These are phyloP conservation scores for Francoa sonchifolia DNA, from an alignment of 441 rosid species.

Conservation along the genomic window DNA sequence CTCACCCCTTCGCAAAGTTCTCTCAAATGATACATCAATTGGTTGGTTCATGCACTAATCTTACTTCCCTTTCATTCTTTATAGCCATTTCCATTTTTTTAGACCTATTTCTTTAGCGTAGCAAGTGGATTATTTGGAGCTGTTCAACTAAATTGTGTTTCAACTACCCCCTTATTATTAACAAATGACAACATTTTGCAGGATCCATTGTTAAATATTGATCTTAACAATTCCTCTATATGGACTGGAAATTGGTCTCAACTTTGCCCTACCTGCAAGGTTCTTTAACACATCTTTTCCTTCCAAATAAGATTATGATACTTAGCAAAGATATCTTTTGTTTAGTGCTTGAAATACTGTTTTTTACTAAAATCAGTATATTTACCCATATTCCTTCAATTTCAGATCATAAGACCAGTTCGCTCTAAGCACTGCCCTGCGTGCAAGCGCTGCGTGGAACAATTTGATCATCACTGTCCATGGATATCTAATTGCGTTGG, in stretches of 20 bases:
- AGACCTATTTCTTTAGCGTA: not conserved
- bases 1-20: too few species aligned
- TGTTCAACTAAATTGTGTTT: not conserved
- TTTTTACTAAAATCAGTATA: conserved; percentile 2
- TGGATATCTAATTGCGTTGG: conserved; percentile 99
- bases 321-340: too few species aligned
- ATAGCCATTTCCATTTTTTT: too few species aligned
- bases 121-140: not conserved
- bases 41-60: too few species aligned
- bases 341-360: conserved; percentile 1
- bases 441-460: conserved; percentile 81
- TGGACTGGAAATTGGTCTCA: conserved; percentile 97
- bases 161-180: not conserved
- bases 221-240: conserved; percentile 47
- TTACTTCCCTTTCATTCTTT: too few species aligned
- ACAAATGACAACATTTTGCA: conserved; percentile 14
- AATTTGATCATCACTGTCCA: conserved; percentile 96
- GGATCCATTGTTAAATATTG: conserved; percentile 63
- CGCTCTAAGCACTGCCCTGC: conserved; percentile 88
- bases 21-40: too few species aligned
- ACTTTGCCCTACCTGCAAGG: conserved; percentile 99
- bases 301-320: not conserved
- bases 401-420: conserved; percentile 83
- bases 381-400: conserved; percentile 5
- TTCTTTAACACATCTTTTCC: conserved; percentile 19